Evolutionary conservation across 2,329 filamentous ascomycete genomes (phyloP).

Genomic region (Sclerotiophoma versabilis): DNA sequence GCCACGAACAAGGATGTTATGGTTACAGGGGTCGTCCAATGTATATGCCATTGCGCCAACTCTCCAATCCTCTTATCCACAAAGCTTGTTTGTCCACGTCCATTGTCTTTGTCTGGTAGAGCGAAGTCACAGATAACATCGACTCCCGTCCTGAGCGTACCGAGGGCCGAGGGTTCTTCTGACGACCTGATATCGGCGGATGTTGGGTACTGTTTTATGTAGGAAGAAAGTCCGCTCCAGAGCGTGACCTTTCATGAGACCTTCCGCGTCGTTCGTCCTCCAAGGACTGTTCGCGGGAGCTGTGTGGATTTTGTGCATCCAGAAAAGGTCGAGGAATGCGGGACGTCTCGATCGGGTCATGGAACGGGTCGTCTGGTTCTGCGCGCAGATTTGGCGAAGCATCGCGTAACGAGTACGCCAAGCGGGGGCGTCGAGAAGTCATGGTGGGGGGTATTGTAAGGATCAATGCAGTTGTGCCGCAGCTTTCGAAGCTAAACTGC

Average conservation of each 20-base stretch:
- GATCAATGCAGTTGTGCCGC: not conserved
- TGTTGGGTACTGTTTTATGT: slow-evolving; percentile 26
- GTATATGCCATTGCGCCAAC: slow-evolving; percentile 45
- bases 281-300: slow-evolving; percentile 19
- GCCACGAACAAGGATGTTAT: slow-evolving; percentile 39
- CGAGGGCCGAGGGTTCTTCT: slow-evolving; percentile 22
- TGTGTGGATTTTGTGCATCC: slow-evolving; percentile 15
- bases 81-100: slow-evolving; percentile 45
- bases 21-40: slow-evolving; percentile 44
- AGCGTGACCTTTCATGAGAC: slow-evolving; percentile 23
- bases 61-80: slow-evolving; percentile 44
- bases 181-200: slow-evolving; percentile 25
- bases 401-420: slow-evolving; percentile 31
- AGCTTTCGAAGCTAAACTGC: not conserved
- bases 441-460: slow-evolving; percentile 22
- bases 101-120: slow-evolving; percentile 35
- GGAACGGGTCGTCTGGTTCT: slow-evolving; percentile 31
- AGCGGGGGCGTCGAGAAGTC: slow-evolving; percentile 29
- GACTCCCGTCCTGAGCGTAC: slow-evolving; percentile 31
- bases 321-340: slow-evolving; percentile 22
- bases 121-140: slow-evolving; percentile 30
- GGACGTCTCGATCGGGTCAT: slow-evolving; percentile 42
- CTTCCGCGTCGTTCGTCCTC: slow-evolving; percentile 19
- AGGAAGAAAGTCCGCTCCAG: slow-evolving; percentile 27
- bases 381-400: slow-evolving; percentile 37